Conservation (phyloP, 176 grass and related monocot genomes). For the Aegilops tauschii region DNA sequence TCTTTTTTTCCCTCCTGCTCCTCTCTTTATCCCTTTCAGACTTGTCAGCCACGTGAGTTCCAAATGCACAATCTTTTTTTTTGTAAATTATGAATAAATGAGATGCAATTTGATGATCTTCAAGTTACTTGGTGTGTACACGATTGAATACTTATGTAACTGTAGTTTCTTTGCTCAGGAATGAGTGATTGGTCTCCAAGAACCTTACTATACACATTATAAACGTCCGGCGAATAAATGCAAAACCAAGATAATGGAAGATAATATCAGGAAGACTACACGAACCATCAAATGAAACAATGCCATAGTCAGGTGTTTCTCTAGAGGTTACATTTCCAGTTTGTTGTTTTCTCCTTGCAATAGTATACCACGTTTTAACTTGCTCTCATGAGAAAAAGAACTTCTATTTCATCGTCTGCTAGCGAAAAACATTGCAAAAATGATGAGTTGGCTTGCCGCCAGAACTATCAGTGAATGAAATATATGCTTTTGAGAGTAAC, state of each 20-base stretch:
- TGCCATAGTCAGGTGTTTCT: background rate
- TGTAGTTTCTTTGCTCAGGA: background rate
- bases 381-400: background rate
- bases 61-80: background rate
- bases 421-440: background rate
- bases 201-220: background rate
- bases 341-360: background rate
- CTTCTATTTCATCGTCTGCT: background rate
- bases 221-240: background rate
- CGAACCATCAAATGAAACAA: background rate
- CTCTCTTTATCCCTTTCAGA: background rate
- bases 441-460: background rate
- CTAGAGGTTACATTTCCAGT: background rate
- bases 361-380: background rate
- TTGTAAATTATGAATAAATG: constrained; percentile 38
- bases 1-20: background rate
- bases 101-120: background rate
- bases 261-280: background rate
- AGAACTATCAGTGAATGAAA: background rate
- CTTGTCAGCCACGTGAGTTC: constrained; percentile 5
- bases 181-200: background rate
- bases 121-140: background rate
- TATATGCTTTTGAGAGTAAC: background rate
- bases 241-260: background rate
- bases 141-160: background rate